Percentiles rank a stretch among this genome's conserved stretches.
Evolutionary conservation across 2,329 filamentous ascomycete genomes (phyloP).

Genomic region (Knoxdaviesia capensis): DNA sequence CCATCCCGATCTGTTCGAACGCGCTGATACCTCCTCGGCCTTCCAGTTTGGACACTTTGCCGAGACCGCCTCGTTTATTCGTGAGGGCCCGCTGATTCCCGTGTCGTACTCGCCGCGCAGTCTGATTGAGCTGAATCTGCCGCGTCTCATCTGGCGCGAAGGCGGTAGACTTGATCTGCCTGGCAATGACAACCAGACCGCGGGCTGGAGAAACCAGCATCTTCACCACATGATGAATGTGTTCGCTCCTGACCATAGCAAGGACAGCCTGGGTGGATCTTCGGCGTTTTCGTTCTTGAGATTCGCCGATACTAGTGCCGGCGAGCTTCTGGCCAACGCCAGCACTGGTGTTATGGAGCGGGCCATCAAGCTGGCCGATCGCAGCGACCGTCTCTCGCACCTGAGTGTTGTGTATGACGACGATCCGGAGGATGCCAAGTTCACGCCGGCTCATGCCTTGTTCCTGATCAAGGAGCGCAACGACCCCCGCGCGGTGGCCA

Average conservation of each 20-base stretch:
- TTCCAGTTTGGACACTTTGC: constrained; percentile 73
- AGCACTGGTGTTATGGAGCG: constrained; percentile 55
- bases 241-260: constrained; percentile 65
- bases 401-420: constrained; percentile 55
- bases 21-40: constrained; percentile 76
- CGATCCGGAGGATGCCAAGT: constrained; percentile 38
- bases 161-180: constrained; percentile 57
- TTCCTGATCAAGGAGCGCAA: constrained; percentile 60
- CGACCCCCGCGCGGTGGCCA: constrained; percentile 43
- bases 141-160: constrained; percentile 63
- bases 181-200: constrained; percentile 49
- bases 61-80: constrained; percentile 85
- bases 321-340: constrained; percentile 51
- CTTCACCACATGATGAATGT: constrained; percentile 74
- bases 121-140: constrained; percentile 66
- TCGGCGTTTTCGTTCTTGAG: constrained; percentile 76
- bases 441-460: constrained; percentile 54
- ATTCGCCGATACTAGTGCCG: constrained; percentile 59
- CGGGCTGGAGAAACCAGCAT: constrained; percentile 64
- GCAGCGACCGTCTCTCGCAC: constrained; percentile 38
- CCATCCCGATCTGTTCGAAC: constrained; percentile 90
- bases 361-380: constrained; percentile 37
- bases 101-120: constrained; percentile 80
- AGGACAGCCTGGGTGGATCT: constrained; percentile 35
- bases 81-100: constrained; percentile 62